Evolutionary conservation across 371 early-diverging fungal genomes (phyloP), one percentile per base, ranked within the genome.

Genomic region (Mortierella sp.): DNA sequence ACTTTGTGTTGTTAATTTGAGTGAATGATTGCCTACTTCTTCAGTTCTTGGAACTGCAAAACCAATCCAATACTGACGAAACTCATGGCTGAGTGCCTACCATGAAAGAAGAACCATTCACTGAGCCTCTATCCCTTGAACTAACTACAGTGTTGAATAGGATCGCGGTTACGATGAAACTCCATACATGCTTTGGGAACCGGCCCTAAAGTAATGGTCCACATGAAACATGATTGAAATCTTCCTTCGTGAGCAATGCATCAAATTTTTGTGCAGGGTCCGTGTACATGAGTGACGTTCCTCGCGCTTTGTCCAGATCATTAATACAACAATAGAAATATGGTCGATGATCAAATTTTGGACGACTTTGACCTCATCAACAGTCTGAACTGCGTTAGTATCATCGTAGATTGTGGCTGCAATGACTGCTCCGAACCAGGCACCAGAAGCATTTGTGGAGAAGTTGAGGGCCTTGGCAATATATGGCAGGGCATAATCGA

Each of bases 351-450:
- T 72, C 14, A 89, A 87, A 45, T 91, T 90, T 64, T 91, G 91
- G n/a, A 91, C 86, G 88, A 90, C 89, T 66, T 90, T 91, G 62
- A 90, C 90, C 16, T 90, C 87, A 61, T 89, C 91, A 6, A 90
- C 83, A 0, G 91, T 90, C 54, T 88, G 84, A 52, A 90, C 84
- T 3, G 91, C 88, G n/a, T n/a, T n/a, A n/a, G n/a, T n/a, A n/a
- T n/a, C n/a, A 30, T 87, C 87, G 70, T 89, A 91, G 30, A 91
- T 91, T 49, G 86, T 87, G 2, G 91, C 88, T 11, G 91, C 85
- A 20, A 89, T 90, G 84, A 89, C 88, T 22, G 90, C 91, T 14
- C 91, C 90, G 75, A 91, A 91, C 91, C 91, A 90, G 3, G 91
- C 90, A 37, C 90, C 91, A 22, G 87, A 84, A 0, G 89, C 88